Percentiles rank a stretch among this genome's conserved stretches.
Evolutionary conservation across 768 basidiomycete species (phyloP).

Genomic region (Phaffia australis): DNA sequence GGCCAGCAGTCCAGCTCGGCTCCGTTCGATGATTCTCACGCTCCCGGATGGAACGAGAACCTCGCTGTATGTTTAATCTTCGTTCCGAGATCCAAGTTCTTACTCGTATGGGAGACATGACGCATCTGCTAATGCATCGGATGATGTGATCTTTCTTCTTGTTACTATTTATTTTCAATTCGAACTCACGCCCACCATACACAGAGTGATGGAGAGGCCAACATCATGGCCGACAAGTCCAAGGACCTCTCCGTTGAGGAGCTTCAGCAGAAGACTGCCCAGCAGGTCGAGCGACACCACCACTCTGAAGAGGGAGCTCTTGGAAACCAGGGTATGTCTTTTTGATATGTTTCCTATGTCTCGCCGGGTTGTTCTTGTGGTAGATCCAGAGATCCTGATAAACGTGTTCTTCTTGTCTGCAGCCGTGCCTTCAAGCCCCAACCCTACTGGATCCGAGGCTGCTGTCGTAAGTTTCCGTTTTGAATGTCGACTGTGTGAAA

Average conservation of each 20-base stretch:
- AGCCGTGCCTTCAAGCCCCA: background rate
- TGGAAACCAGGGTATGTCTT: too few species aligned
- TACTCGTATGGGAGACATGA: background rate
- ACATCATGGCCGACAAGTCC: conserved; percentile 16
- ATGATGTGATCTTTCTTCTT: background rate
- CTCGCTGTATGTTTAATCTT: conserved; percentile 13
- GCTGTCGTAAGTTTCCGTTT: conserved; percentile 10
- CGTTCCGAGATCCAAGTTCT: too few species aligned
- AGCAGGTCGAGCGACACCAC: background rate
- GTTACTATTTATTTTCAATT: background rate
- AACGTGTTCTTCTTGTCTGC: conserved; percentile 2
- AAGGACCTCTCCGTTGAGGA: background rate
- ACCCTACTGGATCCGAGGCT: conserved; percentile 12
- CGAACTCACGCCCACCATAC: background rate
- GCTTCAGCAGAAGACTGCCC: conserved; percentile 19
- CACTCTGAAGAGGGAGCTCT: conserved; percentile 8
- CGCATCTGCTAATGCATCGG: background rate
- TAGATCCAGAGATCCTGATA: background rate
- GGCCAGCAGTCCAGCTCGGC: conserved; percentile 9
- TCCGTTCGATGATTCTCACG: conserved; percentile 4
- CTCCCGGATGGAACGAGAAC: conserved; percentile 24
- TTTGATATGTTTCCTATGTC: background rate
- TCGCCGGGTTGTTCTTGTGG: background rate
- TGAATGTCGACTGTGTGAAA: background rate
- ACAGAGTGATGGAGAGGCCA: conserved; percentile 18